These are phyloP conservation scores for Tricholoma bakamatsutake DNA, from an alignment of 768 basidiomycete genomes.

Conservation along the genomic window DNA sequence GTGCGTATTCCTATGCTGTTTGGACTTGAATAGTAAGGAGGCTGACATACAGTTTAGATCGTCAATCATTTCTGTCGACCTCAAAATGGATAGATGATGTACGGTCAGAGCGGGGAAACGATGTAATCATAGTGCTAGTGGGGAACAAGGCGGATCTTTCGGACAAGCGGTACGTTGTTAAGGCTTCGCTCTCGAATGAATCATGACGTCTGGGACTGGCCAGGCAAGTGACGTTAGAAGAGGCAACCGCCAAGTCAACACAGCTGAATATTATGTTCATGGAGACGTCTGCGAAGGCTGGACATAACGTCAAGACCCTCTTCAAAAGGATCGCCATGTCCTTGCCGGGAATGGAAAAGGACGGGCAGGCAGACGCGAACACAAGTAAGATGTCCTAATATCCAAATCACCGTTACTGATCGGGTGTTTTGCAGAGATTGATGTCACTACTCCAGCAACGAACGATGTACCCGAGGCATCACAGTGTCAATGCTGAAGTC, in stretches of 20 bases:
- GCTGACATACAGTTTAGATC: constrained; percentile 46
- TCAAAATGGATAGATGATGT: constrained; percentile 99
- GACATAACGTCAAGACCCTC: constrained; percentile 97
- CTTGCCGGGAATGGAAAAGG: constrained; percentile 92
- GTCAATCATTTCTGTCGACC: constrained; percentile 97
- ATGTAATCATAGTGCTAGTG: constrained; percentile 97
- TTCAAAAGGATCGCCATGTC: constrained; percentile 99
- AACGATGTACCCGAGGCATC: constrained; percentile 82
- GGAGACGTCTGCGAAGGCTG: constrained; percentile 99
- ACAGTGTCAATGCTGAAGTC: constrained; percentile 68
- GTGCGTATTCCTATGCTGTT: constrained; percentile 40
- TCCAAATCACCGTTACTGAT: constrained; percentile 1
- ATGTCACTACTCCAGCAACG: constrained; percentile 70
- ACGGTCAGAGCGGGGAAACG: constrained; percentile 91
- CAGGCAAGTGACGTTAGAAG: constrained; percentile 98
- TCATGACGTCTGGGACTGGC: constrained; percentile 5
- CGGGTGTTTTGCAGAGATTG: constrained; percentile 61
- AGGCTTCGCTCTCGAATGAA: constrained; percentile 3
- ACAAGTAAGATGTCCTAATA: constrained; percentile 34
- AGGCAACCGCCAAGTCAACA: constrained; percentile 87
- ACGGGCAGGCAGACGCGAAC: constrained; percentile 52
- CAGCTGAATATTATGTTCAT: constrained; percentile 96
- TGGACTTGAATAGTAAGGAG: neutral
- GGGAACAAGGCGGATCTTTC: constrained; percentile 99
- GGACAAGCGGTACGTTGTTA: constrained; percentile 79